Evolutionary conservation across 371 early-diverging fungal species (phyloP).

Genomic region (Enterocytospora artemiae): DNA sequence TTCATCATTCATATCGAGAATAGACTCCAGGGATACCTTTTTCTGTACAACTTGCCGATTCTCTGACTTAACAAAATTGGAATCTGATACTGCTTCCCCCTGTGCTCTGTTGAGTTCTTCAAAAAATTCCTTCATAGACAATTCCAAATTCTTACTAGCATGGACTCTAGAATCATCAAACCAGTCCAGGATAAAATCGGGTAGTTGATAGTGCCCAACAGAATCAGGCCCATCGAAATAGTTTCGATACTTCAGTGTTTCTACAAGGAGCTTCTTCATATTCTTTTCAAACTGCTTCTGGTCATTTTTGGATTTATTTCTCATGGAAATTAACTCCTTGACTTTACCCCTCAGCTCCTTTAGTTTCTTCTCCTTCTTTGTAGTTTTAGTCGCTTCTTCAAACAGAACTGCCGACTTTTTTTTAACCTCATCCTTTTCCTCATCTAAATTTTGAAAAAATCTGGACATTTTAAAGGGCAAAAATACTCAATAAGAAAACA

Average conservation of each 20-base stretch:
- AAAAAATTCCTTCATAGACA: conserved; percentile 20
- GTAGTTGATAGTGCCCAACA: not conserved
- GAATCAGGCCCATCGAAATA: too few species aligned
- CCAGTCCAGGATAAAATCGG: conserved; percentile 19
- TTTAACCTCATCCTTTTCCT: conserved; percentile 42
- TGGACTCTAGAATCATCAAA: conserved; percentile 10
- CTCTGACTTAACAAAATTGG: conserved; percentile 19
- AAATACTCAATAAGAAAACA: too few species aligned
- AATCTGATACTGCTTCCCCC: conserved; percentile 16
- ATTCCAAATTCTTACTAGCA: conserved; percentile 13
- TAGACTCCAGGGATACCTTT: conserved; percentile 10
- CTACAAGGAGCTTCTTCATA: conserved; percentile 43
- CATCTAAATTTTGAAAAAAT: conserved; percentile 41
- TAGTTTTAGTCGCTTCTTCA: conserved; percentile 4
- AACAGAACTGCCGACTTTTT: conserved; percentile 12
- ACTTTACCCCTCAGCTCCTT: conserved; percentile 27
- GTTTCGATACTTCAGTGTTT: conserved; percentile 25
- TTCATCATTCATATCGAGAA: conserved; percentile 22
- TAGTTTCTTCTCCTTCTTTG: conserved; percentile 28
- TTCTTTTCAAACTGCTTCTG: conserved; percentile 42
- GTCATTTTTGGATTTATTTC: conserved; percentile 13
- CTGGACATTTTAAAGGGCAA: conserved; percentile 25
- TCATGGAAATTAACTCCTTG: conserved; percentile 12
- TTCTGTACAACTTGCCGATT: conserved; percentile 13
- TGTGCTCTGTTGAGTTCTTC: conserved; percentile 3